Conservation (phyloP, 1,284 basidiomycete genomes). For the Sporisorium scitamineum region DNA sequence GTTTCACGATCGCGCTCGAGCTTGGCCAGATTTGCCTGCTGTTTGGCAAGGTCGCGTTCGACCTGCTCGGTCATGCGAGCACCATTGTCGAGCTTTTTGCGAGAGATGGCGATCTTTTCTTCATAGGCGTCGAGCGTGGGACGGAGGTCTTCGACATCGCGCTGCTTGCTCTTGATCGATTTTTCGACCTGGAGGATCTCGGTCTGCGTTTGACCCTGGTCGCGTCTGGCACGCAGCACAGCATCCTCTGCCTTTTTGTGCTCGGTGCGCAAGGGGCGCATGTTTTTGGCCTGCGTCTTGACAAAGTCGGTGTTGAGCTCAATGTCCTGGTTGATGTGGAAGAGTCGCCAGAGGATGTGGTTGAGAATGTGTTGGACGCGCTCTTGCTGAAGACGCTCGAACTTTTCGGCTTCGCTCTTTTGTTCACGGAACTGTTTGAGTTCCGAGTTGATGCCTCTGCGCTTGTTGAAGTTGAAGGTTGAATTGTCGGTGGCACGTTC, state of each 20-base stretch:
- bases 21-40: constrained; percentile 75
- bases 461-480: constrained; percentile 91
- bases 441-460: constrained; percentile 91
- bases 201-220: constrained; percentile 54
- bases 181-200: constrained; percentile 52
- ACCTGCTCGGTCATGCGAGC: constrained; percentile 77
- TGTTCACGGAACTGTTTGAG: constrained; percentile 98
- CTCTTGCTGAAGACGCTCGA: constrained; percentile 81
- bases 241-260: constrained; percentile 86
- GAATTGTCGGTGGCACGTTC: constrained; percentile 92
- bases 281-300: constrained; percentile 70
- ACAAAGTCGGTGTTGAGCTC: constrained; percentile 55
- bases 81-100: constrained; percentile 81
- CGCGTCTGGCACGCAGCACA: constrained; percentile 71
- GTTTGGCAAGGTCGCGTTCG: constrained; percentile 77
- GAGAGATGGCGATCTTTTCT: constrained; percentile 86
- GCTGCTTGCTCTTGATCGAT: constrained; percentile 45
- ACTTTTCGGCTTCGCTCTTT: constrained; percentile 90
- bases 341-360: constrained; percentile 88
- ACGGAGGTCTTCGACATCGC: constrained; percentile 48
- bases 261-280: constrained; percentile 81
- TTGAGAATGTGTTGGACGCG: constrained; percentile 82
- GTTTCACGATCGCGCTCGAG: constrained; percentile 80
- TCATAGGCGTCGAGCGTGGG: constrained; percentile 73
- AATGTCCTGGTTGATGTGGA: constrained; percentile 79